phyloP scores from a whole-genome alignment of 78 protist species.

The Diacronema lutheri region DNA sequence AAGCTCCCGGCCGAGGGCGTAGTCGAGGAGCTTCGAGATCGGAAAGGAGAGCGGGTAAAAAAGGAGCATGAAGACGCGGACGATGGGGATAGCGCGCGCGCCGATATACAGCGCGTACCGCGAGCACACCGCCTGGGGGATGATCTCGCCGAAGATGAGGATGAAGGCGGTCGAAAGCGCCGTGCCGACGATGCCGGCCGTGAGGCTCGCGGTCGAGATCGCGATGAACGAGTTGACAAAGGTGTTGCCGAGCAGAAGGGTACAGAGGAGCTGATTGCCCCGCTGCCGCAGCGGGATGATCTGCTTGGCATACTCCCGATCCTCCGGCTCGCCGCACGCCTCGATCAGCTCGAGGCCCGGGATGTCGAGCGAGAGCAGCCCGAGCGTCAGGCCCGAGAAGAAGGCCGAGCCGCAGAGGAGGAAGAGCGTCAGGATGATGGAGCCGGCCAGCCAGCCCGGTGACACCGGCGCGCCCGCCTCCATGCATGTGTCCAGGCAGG shows the following conservation, averaged over 20 bases:
- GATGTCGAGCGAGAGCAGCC: conserved; percentile 73
- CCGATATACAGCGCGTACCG: conserved; percentile 68
- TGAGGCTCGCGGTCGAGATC: conserved; percentile 66
- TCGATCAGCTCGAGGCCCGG: conserved; percentile 59
- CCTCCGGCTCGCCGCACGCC: not conserved
- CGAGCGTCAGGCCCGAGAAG: conserved; percentile 86
- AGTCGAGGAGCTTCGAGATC: conserved; percentile 69
- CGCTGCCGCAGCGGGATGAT: conserved; percentile 76
- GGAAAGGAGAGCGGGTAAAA: conserved; percentile 46
- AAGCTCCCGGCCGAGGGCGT: conserved; percentile 76
- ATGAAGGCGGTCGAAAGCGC: conserved; percentile 64
- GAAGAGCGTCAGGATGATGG: not conserved
- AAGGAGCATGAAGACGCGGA: not conserved
- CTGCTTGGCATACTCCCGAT: conserved; percentile 57
- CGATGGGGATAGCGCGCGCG: not conserved
- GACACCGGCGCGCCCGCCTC: not conserved
- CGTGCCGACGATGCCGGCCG: conserved; percentile 71
- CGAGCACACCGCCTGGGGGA: conserved; percentile 71
- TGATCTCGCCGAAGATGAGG: conserved; percentile 86
- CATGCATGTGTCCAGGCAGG: too few relatives aligned
- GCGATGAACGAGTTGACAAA: conserved; percentile 80
- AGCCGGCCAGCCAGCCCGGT: not conserved
- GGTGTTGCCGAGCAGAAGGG: conserved; percentile 90
- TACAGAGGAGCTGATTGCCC: conserved; percentile 90
- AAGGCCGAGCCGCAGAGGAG: conserved; percentile 67